A percentile compares a stretch with the other conserved stretches of the same genome.
phyloP scores from a whole-genome alignment of 1,284 basidiomycete species.

The Dichomitus squalens region DNA sequence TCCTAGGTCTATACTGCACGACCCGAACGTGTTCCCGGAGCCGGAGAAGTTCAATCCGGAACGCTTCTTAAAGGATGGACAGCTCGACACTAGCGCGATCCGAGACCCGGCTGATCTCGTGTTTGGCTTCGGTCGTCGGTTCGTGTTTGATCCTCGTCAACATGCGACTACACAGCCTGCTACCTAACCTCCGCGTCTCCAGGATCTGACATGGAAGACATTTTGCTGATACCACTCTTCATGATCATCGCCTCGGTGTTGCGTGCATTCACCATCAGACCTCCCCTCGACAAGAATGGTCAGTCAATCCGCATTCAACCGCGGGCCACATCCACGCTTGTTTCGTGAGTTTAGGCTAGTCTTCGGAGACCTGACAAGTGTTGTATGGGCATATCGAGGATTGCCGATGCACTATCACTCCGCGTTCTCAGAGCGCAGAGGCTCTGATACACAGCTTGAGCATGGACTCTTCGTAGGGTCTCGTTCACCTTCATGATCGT shows the following conservation, averaged over 20 bases:
- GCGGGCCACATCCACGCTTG: not conserved
- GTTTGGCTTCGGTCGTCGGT: not conserved
- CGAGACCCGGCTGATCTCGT: not conserved
- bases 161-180: too few species aligned
- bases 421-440: not conserved
- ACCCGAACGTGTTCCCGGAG: not conserved
- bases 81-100: not conserved
- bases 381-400: not conserved
- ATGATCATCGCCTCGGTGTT: not conserved
- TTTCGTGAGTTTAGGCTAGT: not conserved
- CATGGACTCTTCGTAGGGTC: too few species aligned
- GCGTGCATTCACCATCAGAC: not conserved
- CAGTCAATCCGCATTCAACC: not conserved
- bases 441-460: too few species aligned
- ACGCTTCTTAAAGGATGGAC: not conserved
- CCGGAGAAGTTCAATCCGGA: not conserved
- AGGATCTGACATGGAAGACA: not conserved
- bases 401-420: conserved; percentile 1
- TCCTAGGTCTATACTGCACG: not conserved
- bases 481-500: too few species aligned
- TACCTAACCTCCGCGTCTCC: not conserved
- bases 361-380: too few species aligned
- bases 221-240: not conserved
- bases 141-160: not conserved
- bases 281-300: not conserved